Conservation (phyloP, 2,329 filamentous ascomycete genomes). For the Parastagonospora nodorum region DNA sequence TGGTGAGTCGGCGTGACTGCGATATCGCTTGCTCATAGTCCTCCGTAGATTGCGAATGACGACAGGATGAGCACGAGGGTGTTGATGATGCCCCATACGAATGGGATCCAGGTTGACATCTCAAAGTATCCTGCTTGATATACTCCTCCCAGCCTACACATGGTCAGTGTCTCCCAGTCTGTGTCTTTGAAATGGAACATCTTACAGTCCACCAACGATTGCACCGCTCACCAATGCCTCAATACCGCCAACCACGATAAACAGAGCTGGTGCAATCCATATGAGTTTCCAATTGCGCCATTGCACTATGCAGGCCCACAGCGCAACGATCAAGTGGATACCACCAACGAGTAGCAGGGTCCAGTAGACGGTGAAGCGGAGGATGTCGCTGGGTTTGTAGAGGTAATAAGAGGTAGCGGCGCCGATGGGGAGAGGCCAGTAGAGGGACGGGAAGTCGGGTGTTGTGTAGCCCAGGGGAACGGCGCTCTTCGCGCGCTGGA, state of each 20-base stretch:
- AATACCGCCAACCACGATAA: constrained; percentile 71
- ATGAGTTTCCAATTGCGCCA: constrained; percentile 61
- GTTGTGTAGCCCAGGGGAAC: constrained; percentile 65
- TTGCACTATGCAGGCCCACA: constrained; percentile 75
- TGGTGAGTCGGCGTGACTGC: background rate
- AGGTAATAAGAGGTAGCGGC: constrained; percentile 66
- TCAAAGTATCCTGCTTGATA: constrained; percentile 82
- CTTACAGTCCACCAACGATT: constrained; percentile 79
- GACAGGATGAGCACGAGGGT: constrained; percentile 81
- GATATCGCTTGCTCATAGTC: constrained; percentile 58
- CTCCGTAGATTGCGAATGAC: constrained; percentile 91
- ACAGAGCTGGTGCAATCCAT: constrained; percentile 74
- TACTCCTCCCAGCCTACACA: constrained; percentile 71
- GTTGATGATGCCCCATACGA: constrained; percentile 85
- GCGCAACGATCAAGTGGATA: constrained; percentile 74
- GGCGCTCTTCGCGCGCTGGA: constrained; percentile 52
- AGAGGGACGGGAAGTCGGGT: constrained; percentile 80
- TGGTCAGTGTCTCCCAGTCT: constrained; percentile 7
- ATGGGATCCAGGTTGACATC: constrained; percentile 94
- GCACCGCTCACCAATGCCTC: constrained; percentile 82
- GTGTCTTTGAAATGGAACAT: no score
- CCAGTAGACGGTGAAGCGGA: constrained; percentile 87
- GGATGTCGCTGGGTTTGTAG: constrained; percentile 77
- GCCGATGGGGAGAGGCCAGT: constrained; percentile 68
- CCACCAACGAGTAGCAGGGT: constrained; percentile 78